phyloP scores from a whole-genome alignment of 179 eudicot species.

The Gypsophila paniculata region DNA sequence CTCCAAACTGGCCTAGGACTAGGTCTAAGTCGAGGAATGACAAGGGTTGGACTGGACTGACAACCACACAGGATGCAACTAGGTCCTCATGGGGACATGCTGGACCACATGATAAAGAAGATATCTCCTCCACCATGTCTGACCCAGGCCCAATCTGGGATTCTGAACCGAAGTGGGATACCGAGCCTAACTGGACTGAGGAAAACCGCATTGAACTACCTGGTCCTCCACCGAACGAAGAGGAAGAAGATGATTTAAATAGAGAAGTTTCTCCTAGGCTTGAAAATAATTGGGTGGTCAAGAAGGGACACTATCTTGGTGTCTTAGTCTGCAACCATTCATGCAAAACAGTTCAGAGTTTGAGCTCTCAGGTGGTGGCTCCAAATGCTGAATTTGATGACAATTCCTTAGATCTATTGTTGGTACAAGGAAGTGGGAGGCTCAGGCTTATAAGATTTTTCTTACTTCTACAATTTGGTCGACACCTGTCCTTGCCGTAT shows the following conservation, averaged over 20 bases:
- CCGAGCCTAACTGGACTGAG: constrained; percentile 73
- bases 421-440: constrained; percentile 90
- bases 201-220: constrained; percentile 89
- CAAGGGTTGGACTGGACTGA: constrained; percentile 70
- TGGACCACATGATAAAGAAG: constrained; percentile 74
- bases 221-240: constrained; percentile 47
- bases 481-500: constrained; percentile 82
- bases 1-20: constrained; percentile 93
- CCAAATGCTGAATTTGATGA: constrained; percentile 96
- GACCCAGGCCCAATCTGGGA: constrained; percentile 99
- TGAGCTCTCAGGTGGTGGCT: constrained; percentile 92
- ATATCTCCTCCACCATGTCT: constrained; percentile 93
- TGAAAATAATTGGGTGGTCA: constrained; percentile 63
- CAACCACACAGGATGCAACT: constrained; percentile 58
- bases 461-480: constrained; percentile 71
- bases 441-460: constrained; percentile 75
- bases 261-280: constrained; percentile 39
- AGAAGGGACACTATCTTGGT: constrained; percentile 80
- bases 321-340: constrained; percentile 90
- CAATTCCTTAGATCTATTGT: constrained; percentile 64
- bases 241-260: constrained; percentile 41
- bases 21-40: constrained; percentile 84
- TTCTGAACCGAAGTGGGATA: constrained; percentile 95
- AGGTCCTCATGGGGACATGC: constrained; percentile 76
- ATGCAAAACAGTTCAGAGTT: constrained; percentile 89